Base-by-base conservation (phyloP, 2,329 filamentous ascomycete genomes). In the Bipolaris bicolor region DNA sequence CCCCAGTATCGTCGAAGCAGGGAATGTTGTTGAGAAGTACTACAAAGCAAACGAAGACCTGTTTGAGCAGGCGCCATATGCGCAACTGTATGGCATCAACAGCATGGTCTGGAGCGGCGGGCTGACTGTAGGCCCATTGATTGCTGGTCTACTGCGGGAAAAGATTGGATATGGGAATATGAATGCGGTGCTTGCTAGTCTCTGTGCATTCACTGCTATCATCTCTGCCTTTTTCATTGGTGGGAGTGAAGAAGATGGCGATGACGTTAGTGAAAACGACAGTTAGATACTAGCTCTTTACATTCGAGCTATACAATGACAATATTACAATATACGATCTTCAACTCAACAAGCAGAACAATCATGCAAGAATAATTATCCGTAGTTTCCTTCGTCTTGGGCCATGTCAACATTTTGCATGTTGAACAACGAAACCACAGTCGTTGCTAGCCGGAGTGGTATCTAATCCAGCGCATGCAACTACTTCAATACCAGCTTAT, bases 21-120 rank as follows among this genome's bases (percentile, higher is more conserved):
- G 83, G 5, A 74, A 77, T 10, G 78, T 87, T 0, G 79, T 87
- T 1, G 80, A 84, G 60, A 80, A 78, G 40, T 87, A 85, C 64
- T 80, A 85, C 58, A 77, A 80, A 44, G 81, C 80, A 1, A 88
- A 88, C 54, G 78, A 78, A 1, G 80, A 79, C 0, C 76, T 84
- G 49, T 88, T 88, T 61, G 43, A 84, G 1, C 77, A 82, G 4
- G 83, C 84, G 0, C 86, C 86, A 0, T 88, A 88, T 66, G 86
- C 86, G 1, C 87, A 89, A 71, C 77, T 89, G 0, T 90, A 88
- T 68, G 86, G 84, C 2, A 76, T 89, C 57, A 87, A 85, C 64
- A 85, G 82, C n/a, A 82, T 88, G 79, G 80, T 86, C 0, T 89
- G 87, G 70, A 84, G 82, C 57, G 74, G 78, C 0, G 87, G 88